Evolutionary conservation across 306 rosid species (phyloP).

Genomic region (Pachyrhizus erosus): DNA sequence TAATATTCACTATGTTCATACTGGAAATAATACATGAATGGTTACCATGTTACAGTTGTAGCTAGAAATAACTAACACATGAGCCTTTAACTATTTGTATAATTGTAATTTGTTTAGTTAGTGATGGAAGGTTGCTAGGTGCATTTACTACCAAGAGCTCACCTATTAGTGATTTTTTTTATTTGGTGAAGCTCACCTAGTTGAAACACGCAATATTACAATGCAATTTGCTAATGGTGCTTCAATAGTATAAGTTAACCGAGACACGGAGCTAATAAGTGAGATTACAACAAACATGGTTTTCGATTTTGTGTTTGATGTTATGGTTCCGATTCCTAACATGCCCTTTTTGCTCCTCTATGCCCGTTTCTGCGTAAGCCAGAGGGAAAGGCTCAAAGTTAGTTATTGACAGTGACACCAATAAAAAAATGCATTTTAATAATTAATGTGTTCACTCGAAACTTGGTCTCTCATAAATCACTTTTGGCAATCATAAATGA

Average conservation of each 20-base stretch:
- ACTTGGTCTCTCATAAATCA: background rate
- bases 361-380: background rate
- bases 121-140: constrained; percentile 4
- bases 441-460: background rate
- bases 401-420: background rate
- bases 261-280: background rate
- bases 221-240: background rate
- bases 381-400: constrained; percentile 7
- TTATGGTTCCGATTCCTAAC: background rate
- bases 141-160: background rate
- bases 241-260: background rate
- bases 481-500: background rate
- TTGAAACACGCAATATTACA: background rate
- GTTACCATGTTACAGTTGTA: background rate
- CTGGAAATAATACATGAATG: background rate
- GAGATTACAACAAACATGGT: background rate
- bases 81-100: background rate
- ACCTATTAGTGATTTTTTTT: too few relatives aligned
- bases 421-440: background rate
- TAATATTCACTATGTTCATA: background rate
- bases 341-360: background rate
- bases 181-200: background rate
- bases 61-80: constrained; percentile 4
- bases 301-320: background rate
- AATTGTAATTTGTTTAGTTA: background rate